Base-by-base conservation (phyloP, 2,329 filamentous ascomycete species). In the Fusarium falciforme region DNA sequence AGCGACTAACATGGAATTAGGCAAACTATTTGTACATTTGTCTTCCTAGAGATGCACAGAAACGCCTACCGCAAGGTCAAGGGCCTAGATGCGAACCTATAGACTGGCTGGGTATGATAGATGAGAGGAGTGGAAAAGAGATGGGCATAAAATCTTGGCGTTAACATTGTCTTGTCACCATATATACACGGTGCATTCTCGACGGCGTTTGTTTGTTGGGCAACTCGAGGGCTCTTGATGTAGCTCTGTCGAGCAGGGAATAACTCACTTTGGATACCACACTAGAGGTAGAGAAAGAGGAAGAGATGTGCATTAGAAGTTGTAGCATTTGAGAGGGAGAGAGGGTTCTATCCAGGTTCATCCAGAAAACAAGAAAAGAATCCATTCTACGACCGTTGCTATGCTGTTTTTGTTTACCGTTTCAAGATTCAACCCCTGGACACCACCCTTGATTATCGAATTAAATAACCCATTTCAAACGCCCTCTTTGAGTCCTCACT, bases 41-140 rank as follows among this genome's bases (percentile, higher is more conserved):
- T 97, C 79, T 95, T 96, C 82, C 82, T 97, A 79, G 94, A 97
- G 82, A 91, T 94, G 81, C 94, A 97, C 83, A 94, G 95, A 85
- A 94, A 92, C 82, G 82, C 91, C 29, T 97, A 94, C 83, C 88
- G 89, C 81, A 86, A 86, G 72, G 71, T 90, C 61, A 84, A 86
- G 72, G 87, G 83, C 61, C 70, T 81, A 49, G 78, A 81, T 44
- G 40, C 38, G 74, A 78, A 75, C 49, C 42, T 79, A 65, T 82
- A 79, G 73, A 79, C 58, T 17, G 58, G 44, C 6, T 20, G 49
- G 40, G 20, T 20, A 67, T 35, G 49, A 70, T 78, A 79, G 74
- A 61, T 66, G 52, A 62, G 36, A 42, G 66, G 2, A 17, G 44
- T 27, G 44, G 17, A 47, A 47, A 47, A 47, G 73, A 67, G 59